phyloP scores from a whole-genome alignment of 108 stramenopile species.

The Pelagomonas calceolata region DNA sequence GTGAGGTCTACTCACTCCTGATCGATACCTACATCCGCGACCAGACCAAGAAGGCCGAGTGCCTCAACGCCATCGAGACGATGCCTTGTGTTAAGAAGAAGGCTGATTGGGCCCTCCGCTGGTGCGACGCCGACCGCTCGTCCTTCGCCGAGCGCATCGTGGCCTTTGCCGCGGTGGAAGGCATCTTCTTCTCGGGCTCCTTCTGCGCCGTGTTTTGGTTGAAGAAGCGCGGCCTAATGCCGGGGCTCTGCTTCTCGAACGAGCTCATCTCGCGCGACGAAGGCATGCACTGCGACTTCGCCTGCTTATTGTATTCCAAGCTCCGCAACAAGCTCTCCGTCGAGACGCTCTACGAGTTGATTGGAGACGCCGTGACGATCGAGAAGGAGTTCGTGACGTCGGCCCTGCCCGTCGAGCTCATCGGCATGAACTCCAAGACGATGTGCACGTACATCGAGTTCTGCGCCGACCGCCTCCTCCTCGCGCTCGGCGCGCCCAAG shows the following conservation, averaged over 20 bases:
- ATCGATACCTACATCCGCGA: constrained; percentile 98
- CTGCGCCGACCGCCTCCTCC: constrained; percentile 90
- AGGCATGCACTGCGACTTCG: constrained; percentile 78
- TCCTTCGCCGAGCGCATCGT: constrained; percentile 94
- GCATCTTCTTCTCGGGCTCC: constrained; percentile 94
- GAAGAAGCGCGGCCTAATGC: constrained; percentile 99
- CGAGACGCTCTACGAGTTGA: constrained; percentile 62
- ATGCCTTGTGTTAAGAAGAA: constrained; percentile 92
- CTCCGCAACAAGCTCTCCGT: constrained; percentile 63
- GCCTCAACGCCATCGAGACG: constrained; percentile 81
- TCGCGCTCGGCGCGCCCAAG: constrained; percentile 68
- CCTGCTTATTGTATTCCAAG: constrained; percentile 88
- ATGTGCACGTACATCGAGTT: constrained; percentile 99
- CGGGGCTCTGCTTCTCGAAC: constrained; percentile 94
- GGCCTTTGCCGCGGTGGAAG: constrained; percentile 99
- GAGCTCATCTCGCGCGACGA: constrained; percentile 98
- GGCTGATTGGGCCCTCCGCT: constrained; percentile 94
- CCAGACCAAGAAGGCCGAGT: constrained; percentile 51
- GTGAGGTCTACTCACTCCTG: constrained; percentile 92
- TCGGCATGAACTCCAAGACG: constrained; percentile 94
- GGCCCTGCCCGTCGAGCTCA: constrained; percentile 95
- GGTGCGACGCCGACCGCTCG: constrained; percentile 72
- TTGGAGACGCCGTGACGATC: constrained; percentile 91
- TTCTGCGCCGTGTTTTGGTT: constrained; percentile 99
- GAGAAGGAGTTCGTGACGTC: constrained; percentile 96